Base-by-base conservation (phyloP, 2,329 filamentous ascomycete species). In the Colletotrichum theobromicola region DNA sequence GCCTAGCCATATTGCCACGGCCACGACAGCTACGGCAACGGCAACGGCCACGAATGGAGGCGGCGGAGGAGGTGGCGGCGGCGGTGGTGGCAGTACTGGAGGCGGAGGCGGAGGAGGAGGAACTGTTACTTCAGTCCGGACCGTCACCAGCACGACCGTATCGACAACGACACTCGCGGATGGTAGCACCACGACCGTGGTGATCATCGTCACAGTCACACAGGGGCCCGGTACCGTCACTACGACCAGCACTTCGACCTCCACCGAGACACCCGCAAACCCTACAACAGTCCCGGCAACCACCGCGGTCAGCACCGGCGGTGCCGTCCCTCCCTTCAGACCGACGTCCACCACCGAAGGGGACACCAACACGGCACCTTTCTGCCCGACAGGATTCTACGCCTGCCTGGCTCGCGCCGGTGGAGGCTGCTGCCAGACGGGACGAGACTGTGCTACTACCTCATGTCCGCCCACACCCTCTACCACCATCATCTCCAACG, bases 371-470 rank as follows among this genome's bases (percentile, higher is more conserved):
- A 62, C 68, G 18, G 32, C 68, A 4, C 35, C 62, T 12, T 87
- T 89, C 78, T 98, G 96, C 79, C 96, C 96, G 0, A 96, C 93
- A 0, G 96, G 96, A 4, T 98, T 96, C 87, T 98, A 98, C 83
- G 93, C 95, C 65, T 98, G 96, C 83, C 91, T 93, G 4, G 96
- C 96, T 3, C 92, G 92, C 74, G 95, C 96, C 74, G 95, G 94
- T 16, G 95, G 95, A 24, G 90, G 90, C 3, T 98, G 96, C 86
- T 98, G 96, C 85, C 94, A 94, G 72, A 95, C 95, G 0, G 96
- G 95, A 3, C 91, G 96, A 24, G 90, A 98, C 84, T 98, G 96
- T 84, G 91, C 93, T 74, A 93, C 92, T 0, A 94, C 94, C 0
- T 94, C 93, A 8, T 98, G 96, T 79, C 94, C 94, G 0, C 84